These are phyloP conservation scores for Penicillium antarcticum DNA, from an alignment of 495 filamentous ascomycete genomes.

Conservation along the genomic window DNA sequence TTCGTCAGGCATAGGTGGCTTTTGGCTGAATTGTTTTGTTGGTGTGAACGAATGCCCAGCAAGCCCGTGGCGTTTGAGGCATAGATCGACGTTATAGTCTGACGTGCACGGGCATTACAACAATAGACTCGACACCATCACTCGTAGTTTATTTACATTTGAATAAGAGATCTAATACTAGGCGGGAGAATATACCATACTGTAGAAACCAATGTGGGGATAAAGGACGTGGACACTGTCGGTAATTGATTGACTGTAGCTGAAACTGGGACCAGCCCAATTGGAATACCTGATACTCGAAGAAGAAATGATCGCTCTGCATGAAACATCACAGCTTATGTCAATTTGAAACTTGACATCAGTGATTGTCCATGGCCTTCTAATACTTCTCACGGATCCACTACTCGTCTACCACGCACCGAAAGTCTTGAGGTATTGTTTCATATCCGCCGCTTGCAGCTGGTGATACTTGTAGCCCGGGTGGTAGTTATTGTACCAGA, in stretches of 20 bases:
- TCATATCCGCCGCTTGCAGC: slow-evolving; percentile 40
- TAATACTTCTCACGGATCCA: background rate
- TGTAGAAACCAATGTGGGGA: background rate
- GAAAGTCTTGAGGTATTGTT: slow-evolving; percentile 19
- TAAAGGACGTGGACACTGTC: background rate
- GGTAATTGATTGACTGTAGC: background rate
- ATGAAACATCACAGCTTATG: background rate
- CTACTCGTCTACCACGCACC: slow-evolving; percentile 26
- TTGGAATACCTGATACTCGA: background rate
- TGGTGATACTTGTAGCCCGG: slow-evolving; percentile 34
- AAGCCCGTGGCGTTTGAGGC: slow-evolving; percentile 19
- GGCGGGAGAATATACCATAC: too few species aligned
- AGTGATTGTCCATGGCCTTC: background rate
- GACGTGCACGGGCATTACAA: background rate
- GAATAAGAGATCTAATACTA: too few species aligned
- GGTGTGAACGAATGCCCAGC: background rate
- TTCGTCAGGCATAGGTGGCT: slow-evolving; percentile 13
- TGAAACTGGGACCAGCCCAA: slow-evolving; percentile 6
- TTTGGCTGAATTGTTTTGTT: background rate
- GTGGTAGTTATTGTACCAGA: slow-evolving; percentile 44
- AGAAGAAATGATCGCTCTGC: background rate
- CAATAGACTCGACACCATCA: too few species aligned
- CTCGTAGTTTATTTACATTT: too few species aligned
- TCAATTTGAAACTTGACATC: background rate
- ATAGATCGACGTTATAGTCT: slow-evolving; percentile 17